Evolutionary conservation across 345 rosid genomes (phyloP).

Genomic region (Eutrema heterophyllum): DNA sequence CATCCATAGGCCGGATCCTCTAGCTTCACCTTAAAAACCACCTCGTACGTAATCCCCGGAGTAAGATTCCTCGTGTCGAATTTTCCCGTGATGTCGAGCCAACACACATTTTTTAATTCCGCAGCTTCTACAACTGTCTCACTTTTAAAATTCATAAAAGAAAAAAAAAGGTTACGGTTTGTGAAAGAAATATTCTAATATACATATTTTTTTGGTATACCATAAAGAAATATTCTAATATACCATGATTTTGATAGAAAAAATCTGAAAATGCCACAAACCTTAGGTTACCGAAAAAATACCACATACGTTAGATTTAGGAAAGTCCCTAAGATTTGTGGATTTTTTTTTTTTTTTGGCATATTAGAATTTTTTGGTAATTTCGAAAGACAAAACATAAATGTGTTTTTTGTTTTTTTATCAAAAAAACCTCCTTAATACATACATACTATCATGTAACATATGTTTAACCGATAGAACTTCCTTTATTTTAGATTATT

Average conservation of each 20-base stretch:
- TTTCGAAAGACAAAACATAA: background rate
- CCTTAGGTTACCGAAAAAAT: background rate
- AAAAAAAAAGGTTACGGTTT: no score
- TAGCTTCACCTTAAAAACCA: conserved; percentile 42
- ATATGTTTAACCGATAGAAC: background rate
- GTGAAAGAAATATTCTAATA: no score
- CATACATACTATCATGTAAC: background rate
- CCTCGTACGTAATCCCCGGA: conserved; percentile 44
- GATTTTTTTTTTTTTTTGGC: background rate
- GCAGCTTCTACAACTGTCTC: conserved; percentile 35
- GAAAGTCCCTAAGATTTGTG: background rate
- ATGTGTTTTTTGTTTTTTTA: background rate
- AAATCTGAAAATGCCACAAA: background rate
- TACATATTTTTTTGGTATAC: background rate
- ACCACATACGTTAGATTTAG: background rate
- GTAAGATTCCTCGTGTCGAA: conserved; percentile 46
- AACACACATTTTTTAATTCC: conserved; percentile 44
- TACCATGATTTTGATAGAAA: background rate
- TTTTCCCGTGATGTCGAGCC: conserved; percentile 53
- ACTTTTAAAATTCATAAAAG: background rate
- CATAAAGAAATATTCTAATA: background rate
- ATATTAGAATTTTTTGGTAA: background rate
- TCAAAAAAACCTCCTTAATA: background rate
- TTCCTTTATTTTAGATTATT: background rate
- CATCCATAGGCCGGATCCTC: conserved; percentile 49